Evolutionary conservation across 2,329 filamentous ascomycete genomes (phyloP), one percentile per base, ranked within the genome.

Genomic region (Fusarium pilosicola): DNA sequence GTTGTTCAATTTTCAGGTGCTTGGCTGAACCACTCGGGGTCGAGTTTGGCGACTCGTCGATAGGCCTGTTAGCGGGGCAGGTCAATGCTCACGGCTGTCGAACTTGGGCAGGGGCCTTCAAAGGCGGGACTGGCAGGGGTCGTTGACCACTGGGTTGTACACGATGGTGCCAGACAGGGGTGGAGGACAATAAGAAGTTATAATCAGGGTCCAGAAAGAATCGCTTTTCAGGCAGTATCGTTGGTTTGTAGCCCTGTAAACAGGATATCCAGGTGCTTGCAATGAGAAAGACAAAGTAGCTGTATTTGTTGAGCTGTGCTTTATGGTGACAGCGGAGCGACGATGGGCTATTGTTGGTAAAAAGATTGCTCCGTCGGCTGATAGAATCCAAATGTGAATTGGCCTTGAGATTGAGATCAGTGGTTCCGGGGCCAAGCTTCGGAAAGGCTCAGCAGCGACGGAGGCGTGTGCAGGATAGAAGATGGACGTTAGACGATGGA

Each of bases 41-140:
- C 42, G 65, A 66, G 57, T 70, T 57, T 58, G 55, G 65, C 62
- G 61, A 75, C 70, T 74, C 66, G 75, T 67, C 64, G 51, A 62
- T 59, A 61, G 44, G 65, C 74, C 74, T 70, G 68, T 70, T 65
- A 76, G 76, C 76, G 76, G 76, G 76, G 76, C 76, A 75, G 62
- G 65, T 54, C 62, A 75, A 72, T 76, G 71, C 62, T 71, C 74
- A 74, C 75, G 65, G 69, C 74, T 71, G 74, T 77, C 61, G 71
- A 73, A 74, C 71, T 70, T 75, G 69, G 63, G 70, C 68, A 60
- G 55, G 46, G 55, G 60, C 59, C 41, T 55, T 54, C 49, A 73
- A 48, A 69, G 56, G 71, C 66, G 70, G 75, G 66, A 65, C 71
- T 62, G 57, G 61, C 68, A 73, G 70, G 75, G 74, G 67, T 57